Percentiles rank a stretch among this genome's conserved stretches.
Conservation (phyloP, 176 grass and related monocot genomes). For the Bolboschoenus planiculmis region DNA sequence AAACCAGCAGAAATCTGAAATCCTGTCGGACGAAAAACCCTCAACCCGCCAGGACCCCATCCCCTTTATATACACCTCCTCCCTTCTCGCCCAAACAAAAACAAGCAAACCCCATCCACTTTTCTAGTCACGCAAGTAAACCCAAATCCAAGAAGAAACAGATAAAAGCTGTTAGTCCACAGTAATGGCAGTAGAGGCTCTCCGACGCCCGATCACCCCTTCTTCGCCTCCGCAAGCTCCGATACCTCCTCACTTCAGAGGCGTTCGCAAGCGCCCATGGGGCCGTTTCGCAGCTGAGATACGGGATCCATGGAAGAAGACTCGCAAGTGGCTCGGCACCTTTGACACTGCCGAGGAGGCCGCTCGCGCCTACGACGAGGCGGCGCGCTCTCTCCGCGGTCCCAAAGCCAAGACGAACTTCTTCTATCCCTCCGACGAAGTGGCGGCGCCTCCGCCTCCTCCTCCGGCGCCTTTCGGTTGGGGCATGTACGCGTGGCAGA, state of each 20-base stretch:
- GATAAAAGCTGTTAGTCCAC: too few relatives aligned
- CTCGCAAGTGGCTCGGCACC: constrained; percentile 77
- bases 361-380: constrained; percentile 59
- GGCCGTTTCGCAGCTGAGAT: constrained; percentile 80
- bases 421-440: constrained; percentile 34
- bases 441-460: constrained; percentile 41
- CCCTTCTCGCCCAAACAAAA: neutral
- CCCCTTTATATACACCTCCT: neutral
- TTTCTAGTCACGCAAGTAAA: neutral
- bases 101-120: neutral
- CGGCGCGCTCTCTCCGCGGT: constrained; percentile 67
- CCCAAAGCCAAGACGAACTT: constrained; percentile 92
- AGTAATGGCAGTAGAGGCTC: neutral
- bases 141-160: too few relatives aligned
- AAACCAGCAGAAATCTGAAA: neutral
- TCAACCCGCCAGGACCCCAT: neutral
- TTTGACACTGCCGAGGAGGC: constrained; percentile 91
- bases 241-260: constrained; percentile 40
- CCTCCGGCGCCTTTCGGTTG: constrained; percentile 37
- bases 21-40: constrained; percentile 16
- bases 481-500: constrained; percentile 36
- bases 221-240: constrained; percentile 5
- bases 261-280: constrained; percentile 81
- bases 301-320: constrained; percentile 78
- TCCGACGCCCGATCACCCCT: neutral